Percentiles rank a stretch among this genome's conserved stretches.
Evolutionary conservation across 129 eudicot species (phyloP).

Genomic region (Chrysanthemum makinoi): DNA sequence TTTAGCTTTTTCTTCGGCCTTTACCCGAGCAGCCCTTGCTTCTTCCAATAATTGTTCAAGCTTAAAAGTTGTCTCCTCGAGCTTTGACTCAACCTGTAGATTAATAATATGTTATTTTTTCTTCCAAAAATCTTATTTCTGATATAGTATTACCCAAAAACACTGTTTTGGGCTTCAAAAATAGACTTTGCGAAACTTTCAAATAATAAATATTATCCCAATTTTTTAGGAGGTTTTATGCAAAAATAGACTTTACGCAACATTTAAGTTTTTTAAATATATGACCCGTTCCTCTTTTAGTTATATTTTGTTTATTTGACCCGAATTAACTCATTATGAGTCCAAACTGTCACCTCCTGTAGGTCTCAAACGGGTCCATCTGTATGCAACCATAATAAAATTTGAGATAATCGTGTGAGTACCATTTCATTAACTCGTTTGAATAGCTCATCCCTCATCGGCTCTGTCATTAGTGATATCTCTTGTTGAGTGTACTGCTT

Average conservation of each 20-base stretch:
- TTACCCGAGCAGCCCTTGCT: slow-evolving; percentile 58
- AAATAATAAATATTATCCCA: neutral
- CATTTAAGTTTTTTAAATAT: neutral
- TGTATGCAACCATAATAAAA: neutral
- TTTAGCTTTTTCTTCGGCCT: slow-evolving; percentile 42
- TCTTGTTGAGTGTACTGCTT: slow-evolving; percentile 32
- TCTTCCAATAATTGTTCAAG: slow-evolving; percentile 58
- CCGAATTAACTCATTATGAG: neutral
- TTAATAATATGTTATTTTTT: neutral
- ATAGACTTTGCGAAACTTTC: neutral
- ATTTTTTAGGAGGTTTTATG: too few relatives aligned
- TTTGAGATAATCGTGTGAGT: neutral
- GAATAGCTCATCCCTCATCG: slow-evolving; percentile 45
- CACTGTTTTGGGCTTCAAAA: neutral
- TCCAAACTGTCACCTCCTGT: neutral
- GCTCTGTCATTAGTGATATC: slow-evolving; percentile 21
- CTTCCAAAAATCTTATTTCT: neutral
- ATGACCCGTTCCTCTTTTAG: neutral
- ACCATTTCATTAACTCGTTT: slow-evolving; percentile 68
- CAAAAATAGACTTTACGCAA: neutral
- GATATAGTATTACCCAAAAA: neutral
- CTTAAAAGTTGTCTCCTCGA: slow-evolving; percentile 47
- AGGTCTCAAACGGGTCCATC: neutral
- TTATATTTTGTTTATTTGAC: neutral
- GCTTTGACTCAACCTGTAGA: slow-evolving; percentile 52